Conservation (phyloP, 805 yeast genomes). For the Kodamaea leandrae region DNA sequence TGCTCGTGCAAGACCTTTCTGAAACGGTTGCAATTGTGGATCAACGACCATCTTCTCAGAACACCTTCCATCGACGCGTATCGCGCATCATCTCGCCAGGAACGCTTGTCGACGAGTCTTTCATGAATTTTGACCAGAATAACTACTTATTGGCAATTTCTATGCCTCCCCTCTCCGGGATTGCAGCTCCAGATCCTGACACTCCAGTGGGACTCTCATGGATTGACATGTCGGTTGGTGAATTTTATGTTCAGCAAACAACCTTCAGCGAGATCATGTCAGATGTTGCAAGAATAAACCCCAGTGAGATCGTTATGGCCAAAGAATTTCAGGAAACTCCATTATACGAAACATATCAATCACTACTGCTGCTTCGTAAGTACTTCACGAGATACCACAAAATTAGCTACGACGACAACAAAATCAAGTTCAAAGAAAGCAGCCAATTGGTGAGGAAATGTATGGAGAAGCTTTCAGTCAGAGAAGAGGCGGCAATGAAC, state of each 20-base stretch:
- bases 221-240: conserved; percentile 87
- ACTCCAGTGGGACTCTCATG: conserved; percentile 71
- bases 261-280: conserved; percentile 59
- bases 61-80: conserved; percentile 60
- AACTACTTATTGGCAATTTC: conserved; percentile 68
- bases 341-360: conserved; percentile 48
- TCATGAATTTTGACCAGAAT: conserved; percentile 68
- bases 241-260: conserved; percentile 65
- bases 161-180: conserved; percentile 45
- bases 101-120: conserved; percentile 82
- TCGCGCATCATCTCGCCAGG: conserved; percentile 89
- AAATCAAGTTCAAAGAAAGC: conserved; percentile 31
- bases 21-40: conserved; percentile 81
- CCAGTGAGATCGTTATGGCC: conserved; percentile 72
- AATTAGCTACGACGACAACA: conserved; percentile 29
- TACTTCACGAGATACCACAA: conserved; percentile 58
- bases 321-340: conserved; percentile 40
- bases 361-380: conserved; percentile 45
- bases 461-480: conserved; percentile 35
- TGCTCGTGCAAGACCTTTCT: conserved; percentile 67
- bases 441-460: conserved; percentile 35
- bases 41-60: conserved; percentile 39
- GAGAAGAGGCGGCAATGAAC: conserved; percentile 59
- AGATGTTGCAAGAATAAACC: conserved; percentile 73
- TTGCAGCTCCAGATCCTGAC: conserved; percentile 32